Conservation (phyloP, 2,329 filamentous ascomycete species). For the Spiromastix sp. region DNA sequence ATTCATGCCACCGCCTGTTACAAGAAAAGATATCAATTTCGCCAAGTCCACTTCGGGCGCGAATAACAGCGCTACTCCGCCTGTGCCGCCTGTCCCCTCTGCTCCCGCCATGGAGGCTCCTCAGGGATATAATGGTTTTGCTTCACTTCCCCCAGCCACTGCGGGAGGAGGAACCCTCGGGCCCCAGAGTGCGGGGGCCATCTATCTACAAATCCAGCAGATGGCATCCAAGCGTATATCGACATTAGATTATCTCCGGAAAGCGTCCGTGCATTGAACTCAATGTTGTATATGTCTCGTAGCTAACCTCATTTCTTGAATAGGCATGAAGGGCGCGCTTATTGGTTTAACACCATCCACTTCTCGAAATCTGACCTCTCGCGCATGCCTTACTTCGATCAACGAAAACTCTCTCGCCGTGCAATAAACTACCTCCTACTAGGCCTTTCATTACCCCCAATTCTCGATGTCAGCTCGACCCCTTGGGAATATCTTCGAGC, state of each 20-base stretch:
- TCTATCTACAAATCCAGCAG: conserved; percentile 66
- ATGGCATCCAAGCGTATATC: conserved; percentile 86
- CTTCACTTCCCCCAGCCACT: conserved; percentile 19
- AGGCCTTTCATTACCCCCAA: conserved; percentile 78
- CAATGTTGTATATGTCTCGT: too few species aligned
- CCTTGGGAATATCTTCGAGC: conserved; percentile 79
- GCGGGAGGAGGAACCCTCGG: conserved; percentile 26
- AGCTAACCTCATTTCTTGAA: background rate
- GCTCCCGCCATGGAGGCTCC: background rate
- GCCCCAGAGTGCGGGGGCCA: conserved; percentile 42
- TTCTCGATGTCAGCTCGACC: conserved; percentile 76
- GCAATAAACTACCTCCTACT: conserved; percentile 91
- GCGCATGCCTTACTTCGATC: conserved; percentile 76
- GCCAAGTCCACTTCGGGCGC: background rate
- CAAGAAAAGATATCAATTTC: background rate
- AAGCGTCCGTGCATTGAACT: conserved; percentile 54
- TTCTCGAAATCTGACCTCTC: conserved; percentile 74
- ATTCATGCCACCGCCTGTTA: background rate
- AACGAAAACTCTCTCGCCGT: conserved; percentile 73
- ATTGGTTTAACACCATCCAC: conserved; percentile 97
- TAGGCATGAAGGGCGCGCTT: conserved; percentile 86
- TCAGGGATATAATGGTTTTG: background rate
- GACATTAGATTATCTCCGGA: conserved; percentile 83
- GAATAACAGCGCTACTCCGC: too few species aligned
- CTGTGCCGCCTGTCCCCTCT: too few species aligned